Conservation (phyloP, 306 rosid species). For the Morella rubra region DNA sequence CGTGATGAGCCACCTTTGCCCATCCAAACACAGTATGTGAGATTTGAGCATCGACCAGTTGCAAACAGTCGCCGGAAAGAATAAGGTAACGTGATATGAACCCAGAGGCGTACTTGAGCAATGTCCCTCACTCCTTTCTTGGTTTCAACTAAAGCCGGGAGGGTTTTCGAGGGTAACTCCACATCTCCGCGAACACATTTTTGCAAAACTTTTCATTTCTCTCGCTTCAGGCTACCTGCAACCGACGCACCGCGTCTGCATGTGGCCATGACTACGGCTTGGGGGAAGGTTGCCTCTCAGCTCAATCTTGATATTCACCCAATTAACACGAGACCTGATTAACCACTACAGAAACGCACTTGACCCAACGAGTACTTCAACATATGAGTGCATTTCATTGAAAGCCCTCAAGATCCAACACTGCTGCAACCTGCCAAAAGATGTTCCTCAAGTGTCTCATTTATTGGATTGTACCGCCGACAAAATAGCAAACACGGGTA, state of each 20-base stretch:
- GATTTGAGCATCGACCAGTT: no score
- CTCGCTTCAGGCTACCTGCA: neutral
- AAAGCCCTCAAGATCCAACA: neutral
- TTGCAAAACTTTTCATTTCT: no score
- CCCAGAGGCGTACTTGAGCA: no score
- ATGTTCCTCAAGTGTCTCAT: neutral
- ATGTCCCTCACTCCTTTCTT: no score
- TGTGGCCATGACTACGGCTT: neutral
- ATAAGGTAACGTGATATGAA: no score
- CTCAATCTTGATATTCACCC: slow-evolving; percentile 1
- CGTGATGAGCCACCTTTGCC: no score
- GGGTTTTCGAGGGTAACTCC: no score
- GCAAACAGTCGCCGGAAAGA: no score
- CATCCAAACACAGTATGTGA: no score
- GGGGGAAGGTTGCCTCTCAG: neutral
- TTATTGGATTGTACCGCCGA: neutral
- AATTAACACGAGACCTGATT: neutral
- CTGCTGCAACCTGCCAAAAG: neutral
- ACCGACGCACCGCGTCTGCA: neutral
- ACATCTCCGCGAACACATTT: no score
- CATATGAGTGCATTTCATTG: neutral
- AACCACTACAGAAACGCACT: neutral
- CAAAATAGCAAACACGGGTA: neutral
- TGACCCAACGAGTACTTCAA: neutral
- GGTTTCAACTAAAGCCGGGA: no score